These are phyloP conservation scores for Ustilago trichophora DNA, from an alignment of 1,284 basidiomycete genomes.

Conservation along the genomic window DNA sequence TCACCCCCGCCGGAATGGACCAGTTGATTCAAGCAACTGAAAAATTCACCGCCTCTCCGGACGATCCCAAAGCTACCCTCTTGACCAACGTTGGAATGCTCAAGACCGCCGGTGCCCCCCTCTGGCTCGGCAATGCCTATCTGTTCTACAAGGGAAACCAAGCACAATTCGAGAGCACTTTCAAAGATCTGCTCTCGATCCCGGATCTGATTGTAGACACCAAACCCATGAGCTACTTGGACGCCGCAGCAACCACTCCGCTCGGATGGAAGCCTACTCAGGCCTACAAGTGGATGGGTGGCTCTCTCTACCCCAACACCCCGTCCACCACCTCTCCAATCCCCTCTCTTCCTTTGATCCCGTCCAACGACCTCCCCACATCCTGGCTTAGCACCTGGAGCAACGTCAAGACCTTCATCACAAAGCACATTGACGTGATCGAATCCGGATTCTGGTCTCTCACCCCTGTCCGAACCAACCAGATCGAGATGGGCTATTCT, in stretches of 20 bases:
- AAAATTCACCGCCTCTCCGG: conserved; percentile 8
- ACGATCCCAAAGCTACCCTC: conserved; percentile 32
- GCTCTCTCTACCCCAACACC: conserved; percentile 17
- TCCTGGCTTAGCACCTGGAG: conserved; percentile 7
- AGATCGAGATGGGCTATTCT: conserved; percentile 18
- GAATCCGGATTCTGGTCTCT: conserved; percentile 19
- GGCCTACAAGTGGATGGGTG: conserved; percentile 40
- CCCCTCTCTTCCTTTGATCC: not conserved
- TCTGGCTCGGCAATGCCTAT: conserved; percentile 10
- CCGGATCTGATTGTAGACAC: conserved; percentile 6
- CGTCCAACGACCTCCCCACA: not conserved
- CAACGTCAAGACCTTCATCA: conserved; percentile 8
- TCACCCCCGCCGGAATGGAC: conserved; percentile 6
- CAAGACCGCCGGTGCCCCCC: conserved; percentile 5
- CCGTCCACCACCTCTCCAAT: not conserved
- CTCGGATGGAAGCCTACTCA: conserved; percentile 15
- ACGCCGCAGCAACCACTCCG: conserved; percentile 10
- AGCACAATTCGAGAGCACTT: conserved; percentile 7
- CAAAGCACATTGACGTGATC: conserved; percentile 3
- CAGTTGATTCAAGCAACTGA: conserved; percentile 18
- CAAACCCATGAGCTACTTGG: conserved; percentile 19
- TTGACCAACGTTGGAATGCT: conserved; percentile 23
- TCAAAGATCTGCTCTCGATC: conserved; percentile 20
- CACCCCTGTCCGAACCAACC: conserved; percentile 31
- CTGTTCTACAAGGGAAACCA: conserved; percentile 29